A percentile compares a stretch with the other conserved stretches of the same genome.
Evolutionary conservation across 148 eudicot genomes (phyloP).

Genomic region (Vaccinium vitisidaea): DNA sequence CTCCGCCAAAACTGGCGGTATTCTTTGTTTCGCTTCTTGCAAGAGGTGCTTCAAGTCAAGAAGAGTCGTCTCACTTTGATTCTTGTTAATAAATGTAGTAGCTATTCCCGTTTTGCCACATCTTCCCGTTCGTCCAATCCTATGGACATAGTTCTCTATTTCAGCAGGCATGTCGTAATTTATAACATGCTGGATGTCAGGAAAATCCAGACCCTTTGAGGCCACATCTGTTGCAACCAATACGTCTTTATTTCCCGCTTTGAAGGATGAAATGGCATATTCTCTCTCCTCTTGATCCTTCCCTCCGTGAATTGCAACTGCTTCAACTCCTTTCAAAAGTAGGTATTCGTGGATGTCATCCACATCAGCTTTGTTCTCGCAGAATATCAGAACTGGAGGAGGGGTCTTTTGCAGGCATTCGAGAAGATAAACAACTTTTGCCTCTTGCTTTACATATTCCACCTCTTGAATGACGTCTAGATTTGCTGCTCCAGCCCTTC

Average conservation of each 20-base stretch:
- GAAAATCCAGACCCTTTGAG: slow-evolving; percentile 89
- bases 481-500: slow-evolving; percentile 95
- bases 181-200: slow-evolving; percentile 85
- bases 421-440: slow-evolving; percentile 82
- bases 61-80: slow-evolving; percentile 82
- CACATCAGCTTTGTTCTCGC: slow-evolving; percentile 92
- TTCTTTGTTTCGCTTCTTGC: slow-evolving; percentile 90
- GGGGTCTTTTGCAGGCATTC: slow-evolving; percentile 91
- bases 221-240: slow-evolving; percentile 97
- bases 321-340: slow-evolving; percentile 85
- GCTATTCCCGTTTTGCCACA: slow-evolving; percentile 96
- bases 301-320: slow-evolving; percentile 88
- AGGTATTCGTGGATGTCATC: slow-evolving; percentile 93
- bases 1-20: slow-evolving; percentile 83
- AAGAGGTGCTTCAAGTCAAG: slow-evolving; percentile 80
- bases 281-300: slow-evolving; percentile 95
- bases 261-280: slow-evolving; percentile 75
- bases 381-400: slow-evolving; percentile 89
- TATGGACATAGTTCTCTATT: slow-evolving; percentile 88
- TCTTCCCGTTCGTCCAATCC: slow-evolving; percentile 88
- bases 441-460: slow-evolving; percentile 92
- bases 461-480: slow-evolving; percentile 95
- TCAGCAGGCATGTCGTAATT: slow-evolving; percentile 96
- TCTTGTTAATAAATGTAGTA: slow-evolving; percentile 82
- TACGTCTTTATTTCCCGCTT: slow-evolving; percentile 75